Evolutionary conservation across 208 protist species (phyloP), one percentile per base, ranked within the genome.

Genomic region (Porcisia hertigi): DNA sequence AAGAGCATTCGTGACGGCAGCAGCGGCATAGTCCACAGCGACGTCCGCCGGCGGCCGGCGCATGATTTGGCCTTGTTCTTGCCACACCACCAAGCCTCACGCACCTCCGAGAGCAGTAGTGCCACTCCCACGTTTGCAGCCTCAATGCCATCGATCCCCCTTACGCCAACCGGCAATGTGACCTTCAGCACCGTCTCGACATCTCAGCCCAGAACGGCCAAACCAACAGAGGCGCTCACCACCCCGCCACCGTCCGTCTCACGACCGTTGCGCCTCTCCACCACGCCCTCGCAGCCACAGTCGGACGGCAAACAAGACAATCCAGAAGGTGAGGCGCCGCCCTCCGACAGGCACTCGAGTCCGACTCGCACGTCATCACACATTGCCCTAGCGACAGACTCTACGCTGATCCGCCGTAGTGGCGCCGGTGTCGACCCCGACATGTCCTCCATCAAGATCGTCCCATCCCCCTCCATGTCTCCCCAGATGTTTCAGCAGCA

Each of bases 211-310:
- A 80, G 18, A 8, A 20, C 30, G 7, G 39, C 43, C 39, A 25
- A 58, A 18, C 23, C 78, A 9, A 54, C 67, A n/a, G 55, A 14
- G 36, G 65, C 63, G 54, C 66, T 71, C 5, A 43, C 66, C 16
- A 79, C 62, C 25, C 74, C 79, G 20, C 76, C 72, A 39, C 79
- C 73, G 11, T 81, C 83, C 6, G 83, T 87, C 23, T 76, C 83
- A 6, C 80, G 83, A 43, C 79, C 83, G 30, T 63, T 87, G 49
- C 83, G 80, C 25, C 76, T 87, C n/a, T 83, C 79, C n/a, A 73
- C 75, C 8, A 81, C 80, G 16, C 80, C 80, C 20, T 79, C 74
- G 11, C 73, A 80, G 70, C 80, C 73, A 49, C 67, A 71, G 57
- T 69, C 64, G 6, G 74, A 75, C 18, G 25, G 55, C 25, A 69